Percentiles rank a stretch among this genome's conserved stretches.
Evolutionary conservation across 495 filamentous ascomycete species (phyloP).

Genomic region (Pyrenula massariospora): DNA sequence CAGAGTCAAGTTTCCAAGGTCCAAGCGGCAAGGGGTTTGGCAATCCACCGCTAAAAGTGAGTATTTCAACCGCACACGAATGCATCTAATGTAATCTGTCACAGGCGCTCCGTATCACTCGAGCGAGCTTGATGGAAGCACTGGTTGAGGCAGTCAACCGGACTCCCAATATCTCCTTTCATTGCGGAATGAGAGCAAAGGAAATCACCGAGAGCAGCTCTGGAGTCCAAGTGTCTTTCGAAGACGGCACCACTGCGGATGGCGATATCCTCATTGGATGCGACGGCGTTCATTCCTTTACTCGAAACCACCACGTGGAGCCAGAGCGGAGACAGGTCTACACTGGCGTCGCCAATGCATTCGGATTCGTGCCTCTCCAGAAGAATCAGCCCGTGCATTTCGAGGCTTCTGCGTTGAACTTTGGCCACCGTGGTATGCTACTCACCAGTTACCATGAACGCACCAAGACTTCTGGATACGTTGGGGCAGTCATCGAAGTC

Average conservation of each 20-base stretch:
- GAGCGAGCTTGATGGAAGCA: slow-evolving; percentile 6
- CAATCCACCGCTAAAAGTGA: slow-evolving; percentile 10
- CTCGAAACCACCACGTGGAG: slow-evolving; percentile 23
- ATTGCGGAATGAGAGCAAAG: slow-evolving; percentile 6
- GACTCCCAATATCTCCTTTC: slow-evolving; percentile 5
- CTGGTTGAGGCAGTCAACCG: slow-evolving; percentile 9
- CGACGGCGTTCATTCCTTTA: slow-evolving; percentile 42
- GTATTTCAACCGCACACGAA: slow-evolving; percentile 8
- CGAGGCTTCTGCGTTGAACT: slow-evolving; percentile 33
- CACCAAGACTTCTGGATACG: slow-evolving; percentile 30
- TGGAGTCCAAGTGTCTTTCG: slow-evolving; percentile 24
- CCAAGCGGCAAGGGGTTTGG: slow-evolving; percentile 9
- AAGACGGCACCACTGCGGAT: slow-evolving; percentile 21
- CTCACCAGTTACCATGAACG: slow-evolving; percentile 39
- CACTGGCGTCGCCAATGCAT: not conserved
- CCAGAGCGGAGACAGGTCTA: slow-evolving; percentile 6
- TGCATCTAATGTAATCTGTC: not conserved
- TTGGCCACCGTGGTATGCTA: slow-evolving; percentile 41
- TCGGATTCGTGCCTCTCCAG: not conserved
- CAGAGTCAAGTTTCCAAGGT: slow-evolving; percentile 16
- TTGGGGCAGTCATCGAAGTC: slow-evolving; percentile 38
- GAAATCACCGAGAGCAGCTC: slow-evolving; percentile 12
- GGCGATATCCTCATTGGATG: slow-evolving; percentile 39
- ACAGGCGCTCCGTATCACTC: not conserved
- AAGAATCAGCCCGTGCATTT: slow-evolving; percentile 23